These are phyloP conservation scores for Talaromyces sp. DNA, from an alignment of 2,329 filamentous ascomycete species.

Conservation along the genomic window DNA sequence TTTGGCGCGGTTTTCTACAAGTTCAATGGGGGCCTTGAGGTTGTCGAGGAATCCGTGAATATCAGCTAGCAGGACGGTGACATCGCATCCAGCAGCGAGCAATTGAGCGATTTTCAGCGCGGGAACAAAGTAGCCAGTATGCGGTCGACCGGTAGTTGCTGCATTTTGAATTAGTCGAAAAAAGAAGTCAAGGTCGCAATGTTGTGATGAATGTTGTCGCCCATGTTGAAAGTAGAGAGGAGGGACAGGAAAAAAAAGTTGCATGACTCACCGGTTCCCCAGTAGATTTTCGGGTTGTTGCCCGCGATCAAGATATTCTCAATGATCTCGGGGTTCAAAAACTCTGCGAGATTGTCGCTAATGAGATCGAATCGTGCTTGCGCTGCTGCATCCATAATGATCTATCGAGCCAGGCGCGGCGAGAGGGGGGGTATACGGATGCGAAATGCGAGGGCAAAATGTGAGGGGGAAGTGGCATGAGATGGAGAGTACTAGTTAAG, in stretches of 20 bases:
- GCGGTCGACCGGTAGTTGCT: slow-evolving; percentile 78
- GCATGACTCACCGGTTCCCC: slow-evolving; percentile 18
- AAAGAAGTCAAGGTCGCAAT: background rate
- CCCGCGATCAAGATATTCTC: slow-evolving; percentile 24
- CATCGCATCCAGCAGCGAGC: slow-evolving; percentile 74
- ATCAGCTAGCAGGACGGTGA: slow-evolving; percentile 66
- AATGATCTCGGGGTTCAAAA: slow-evolving; percentile 62
- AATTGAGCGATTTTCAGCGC: slow-evolving; percentile 87
- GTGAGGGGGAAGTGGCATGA: background rate
- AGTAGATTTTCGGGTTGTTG: slow-evolving; percentile 26
- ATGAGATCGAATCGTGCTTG: slow-evolving; percentile 68
- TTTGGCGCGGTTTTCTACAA: slow-evolving; percentile 72
- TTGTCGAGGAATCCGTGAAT: slow-evolving; percentile 52
- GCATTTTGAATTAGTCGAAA: slow-evolving; percentile 36
- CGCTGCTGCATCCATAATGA: slow-evolving; percentile 9
- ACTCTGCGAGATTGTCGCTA: slow-evolving; percentile 71
- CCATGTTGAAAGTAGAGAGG: background rate
- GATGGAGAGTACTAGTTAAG: background rate
- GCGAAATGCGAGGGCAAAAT: background rate
- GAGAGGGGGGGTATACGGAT: background rate
- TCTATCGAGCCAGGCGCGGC: background rate
- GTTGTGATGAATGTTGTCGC: background rate
- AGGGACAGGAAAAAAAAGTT: background rate
- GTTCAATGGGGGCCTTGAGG: slow-evolving; percentile 74
- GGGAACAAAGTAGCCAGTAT: slow-evolving; percentile 84